A percentile compares a stretch with the other conserved stretches of the same genome.
phyloP scores from a whole-genome alignment of 495 filamentous ascomycete species.

The Neurospora sp. region DNA sequence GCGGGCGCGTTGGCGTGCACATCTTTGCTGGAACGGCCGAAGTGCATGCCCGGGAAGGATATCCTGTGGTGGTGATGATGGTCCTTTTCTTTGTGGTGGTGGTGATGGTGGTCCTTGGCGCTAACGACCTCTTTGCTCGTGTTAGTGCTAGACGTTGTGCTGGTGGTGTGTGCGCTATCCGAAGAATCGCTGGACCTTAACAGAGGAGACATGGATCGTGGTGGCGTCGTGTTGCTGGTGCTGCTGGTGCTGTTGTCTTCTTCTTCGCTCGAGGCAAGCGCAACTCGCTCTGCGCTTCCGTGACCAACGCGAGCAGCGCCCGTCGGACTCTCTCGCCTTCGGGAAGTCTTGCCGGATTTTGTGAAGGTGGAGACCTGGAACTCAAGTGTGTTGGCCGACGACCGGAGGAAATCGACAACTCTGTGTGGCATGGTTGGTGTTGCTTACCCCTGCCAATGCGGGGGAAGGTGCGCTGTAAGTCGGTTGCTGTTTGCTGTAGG shows the following conservation, averaged over 20 bases:
- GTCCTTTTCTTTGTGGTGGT: conserved; percentile 20
- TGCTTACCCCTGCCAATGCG: conserved; percentile 8
- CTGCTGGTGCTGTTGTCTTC: conserved; percentile 15
- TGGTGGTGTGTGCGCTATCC: conserved; percentile 8
- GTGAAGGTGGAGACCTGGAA: conserved; percentile 19
- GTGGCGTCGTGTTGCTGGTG: conserved; percentile 10
- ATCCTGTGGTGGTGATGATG: conserved; percentile 31
- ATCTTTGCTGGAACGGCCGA: conserved; percentile 39
- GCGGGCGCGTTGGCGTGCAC: conserved; percentile 29
- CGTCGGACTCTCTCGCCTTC: conserved; percentile 17
- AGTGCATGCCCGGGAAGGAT: conserved; percentile 36
- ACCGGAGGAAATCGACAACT: conserved; percentile 39
- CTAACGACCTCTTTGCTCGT: conserved; percentile 1
- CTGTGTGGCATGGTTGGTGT: conserved; percentile 40
- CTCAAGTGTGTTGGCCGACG: conserved; percentile 26
- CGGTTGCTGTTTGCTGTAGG: neutral
- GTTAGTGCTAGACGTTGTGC: conserved; percentile 15
- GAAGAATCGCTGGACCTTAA: neutral
- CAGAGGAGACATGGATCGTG: conserved; percentile 12
- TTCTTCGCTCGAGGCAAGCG: conserved; percentile 24
- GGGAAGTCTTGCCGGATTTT: conserved; percentile 11
- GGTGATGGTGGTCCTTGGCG: conserved; percentile 5
- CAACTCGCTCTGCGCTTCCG: conserved; percentile 19
- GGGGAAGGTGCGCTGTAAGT: conserved; percentile 5
- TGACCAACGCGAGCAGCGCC: conserved; percentile 13